A percentile compares a stretch with the other conserved stretches of the same genome.
Evolutionary conservation across 2,329 filamentous ascomycete genomes (phyloP).

Genomic region (Arthrobotrys sinensis): DNA sequence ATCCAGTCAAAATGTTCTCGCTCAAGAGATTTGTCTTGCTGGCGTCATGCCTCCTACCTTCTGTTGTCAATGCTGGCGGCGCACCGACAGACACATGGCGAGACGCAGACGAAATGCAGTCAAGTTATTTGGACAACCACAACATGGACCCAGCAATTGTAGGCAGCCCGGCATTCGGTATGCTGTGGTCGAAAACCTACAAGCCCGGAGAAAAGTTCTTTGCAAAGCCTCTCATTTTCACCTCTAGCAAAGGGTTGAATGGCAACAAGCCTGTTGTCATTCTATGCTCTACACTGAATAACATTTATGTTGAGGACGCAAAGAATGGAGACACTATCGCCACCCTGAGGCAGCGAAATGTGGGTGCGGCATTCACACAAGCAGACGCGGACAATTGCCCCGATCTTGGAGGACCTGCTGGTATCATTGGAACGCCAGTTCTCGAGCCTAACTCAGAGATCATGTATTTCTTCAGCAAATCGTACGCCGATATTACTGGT

Average conservation of each 20-base stretch:
- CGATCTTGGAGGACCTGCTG: conserved; percentile 63
- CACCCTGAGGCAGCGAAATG: conserved; percentile 40
- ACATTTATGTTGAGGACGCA: conserved; percentile 58
- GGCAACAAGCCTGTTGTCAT: conserved; percentile 57
- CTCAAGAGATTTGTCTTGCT: conserved; percentile 51
- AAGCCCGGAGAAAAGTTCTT: conserved; percentile 56
- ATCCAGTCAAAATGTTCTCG: conserved; percentile 50
- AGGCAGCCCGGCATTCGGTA: conserved; percentile 66
- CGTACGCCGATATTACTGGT: conserved; percentile 65
- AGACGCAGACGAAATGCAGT: conserved; percentile 66
- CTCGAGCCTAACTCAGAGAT: conserved; percentile 70
- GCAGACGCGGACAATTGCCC: conserved; percentile 56
- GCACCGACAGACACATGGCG: conserved; percentile 63
- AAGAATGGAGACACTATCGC: conserved; percentile 45
- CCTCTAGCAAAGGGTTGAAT: conserved; percentile 56
- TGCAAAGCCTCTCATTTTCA: conserved; percentile 58
- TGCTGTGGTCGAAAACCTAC: conserved; percentile 63
- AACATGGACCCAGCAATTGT: conserved; percentile 68
- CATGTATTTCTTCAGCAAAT: conserved; percentile 70
- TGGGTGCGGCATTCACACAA: conserved; percentile 49
- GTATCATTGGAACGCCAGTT: conserved; percentile 70
- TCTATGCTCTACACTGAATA: conserved; percentile 46
- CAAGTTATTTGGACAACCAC: conserved; percentile 68
- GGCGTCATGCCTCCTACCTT: conserved; percentile 47
- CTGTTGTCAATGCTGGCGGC: conserved; percentile 52